phyloP scores from a whole-genome alignment of 208 protist genomes.

The Spongospora subterranea region DNA sequence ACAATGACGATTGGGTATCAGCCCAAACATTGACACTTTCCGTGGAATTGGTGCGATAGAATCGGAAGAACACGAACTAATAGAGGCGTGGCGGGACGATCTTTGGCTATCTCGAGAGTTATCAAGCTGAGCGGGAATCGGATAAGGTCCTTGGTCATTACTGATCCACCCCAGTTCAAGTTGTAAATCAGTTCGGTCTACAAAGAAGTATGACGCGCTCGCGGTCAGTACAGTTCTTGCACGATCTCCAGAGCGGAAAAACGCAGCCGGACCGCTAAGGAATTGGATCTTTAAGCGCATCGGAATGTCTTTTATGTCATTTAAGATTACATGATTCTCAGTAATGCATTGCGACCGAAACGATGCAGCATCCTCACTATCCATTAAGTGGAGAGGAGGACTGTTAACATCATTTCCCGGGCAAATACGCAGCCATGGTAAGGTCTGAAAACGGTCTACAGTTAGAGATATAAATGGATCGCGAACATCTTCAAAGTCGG shows the following conservation, averaged over 20 bases:
- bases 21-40: slow-evolving; percentile 23
- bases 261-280: not conserved
- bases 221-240: not conserved
- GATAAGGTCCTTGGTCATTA: not conserved
- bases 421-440: not conserved
- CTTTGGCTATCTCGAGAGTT: not conserved
- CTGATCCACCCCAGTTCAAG: slow-evolving; percentile 14
- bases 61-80: too few relatives aligned
- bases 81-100: not conserved
- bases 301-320: not conserved
- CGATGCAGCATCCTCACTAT: not conserved
- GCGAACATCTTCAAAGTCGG: slow-evolving; percentile 15
- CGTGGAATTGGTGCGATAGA: not conserved
- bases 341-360: not conserved
- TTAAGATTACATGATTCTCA: slow-evolving; percentile 7
- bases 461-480: slow-evolving; percentile 27
- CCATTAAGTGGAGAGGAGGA: not conserved
- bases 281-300: slow-evolving; percentile 3
- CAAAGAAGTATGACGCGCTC: not conserved
- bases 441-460: not conserved
- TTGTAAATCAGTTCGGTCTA: not conserved
- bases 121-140: not conserved
- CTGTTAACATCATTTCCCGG: not conserved
- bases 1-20: not conserved
- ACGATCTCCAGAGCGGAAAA: not conserved